phyloP scores from a whole-genome alignment of 2,329 filamentous ascomycete species.

The Plenodomus tracheiphilus region DNA sequence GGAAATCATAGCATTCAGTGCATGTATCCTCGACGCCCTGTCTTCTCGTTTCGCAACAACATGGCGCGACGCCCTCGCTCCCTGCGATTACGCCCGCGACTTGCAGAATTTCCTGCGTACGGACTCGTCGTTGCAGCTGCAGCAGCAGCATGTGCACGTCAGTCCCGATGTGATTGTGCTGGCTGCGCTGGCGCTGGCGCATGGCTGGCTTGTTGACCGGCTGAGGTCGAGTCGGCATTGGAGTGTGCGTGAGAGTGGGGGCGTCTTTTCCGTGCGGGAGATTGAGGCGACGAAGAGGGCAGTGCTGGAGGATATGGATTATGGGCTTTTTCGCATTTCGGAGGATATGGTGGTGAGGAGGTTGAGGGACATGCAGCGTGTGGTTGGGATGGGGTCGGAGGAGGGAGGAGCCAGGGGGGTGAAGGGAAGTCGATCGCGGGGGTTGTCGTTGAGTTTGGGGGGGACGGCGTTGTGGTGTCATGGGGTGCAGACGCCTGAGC shows the following conservation, averaged over 20 bases:
- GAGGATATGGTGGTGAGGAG: slow-evolving; percentile 36
- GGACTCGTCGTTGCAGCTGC: slow-evolving; percentile 11
- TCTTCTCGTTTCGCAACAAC: slow-evolving; percentile 35
- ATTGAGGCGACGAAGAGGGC: slow-evolving; percentile 39
- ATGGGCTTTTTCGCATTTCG: slow-evolving; percentile 41
- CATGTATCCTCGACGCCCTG: slow-evolving; percentile 44
- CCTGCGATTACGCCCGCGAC: slow-evolving; percentile 17
- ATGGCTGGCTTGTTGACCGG: slow-evolving; percentile 40
- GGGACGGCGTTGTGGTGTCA: slow-evolving; percentile 37
- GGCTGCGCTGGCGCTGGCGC: slow-evolving; percentile 40
- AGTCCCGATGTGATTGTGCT: slow-evolving; percentile 42
- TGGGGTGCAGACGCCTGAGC: slow-evolving; percentile 44
- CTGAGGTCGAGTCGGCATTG: slow-evolving; percentile 37
- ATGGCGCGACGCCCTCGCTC: slow-evolving; percentile 33
- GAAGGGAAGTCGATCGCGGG: slow-evolving; percentile 24
- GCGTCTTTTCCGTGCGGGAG: slow-evolving; percentile 31
- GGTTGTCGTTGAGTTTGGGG: slow-evolving; percentile 29
- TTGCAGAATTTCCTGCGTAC: slow-evolving; percentile 17
- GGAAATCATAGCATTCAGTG: slow-evolving; percentile 43
- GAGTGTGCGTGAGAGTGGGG: slow-evolving; percentile 30
- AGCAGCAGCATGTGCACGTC: slow-evolving; percentile 12
- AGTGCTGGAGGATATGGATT: slow-evolving; percentile 44
- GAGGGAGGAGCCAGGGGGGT: neutral
- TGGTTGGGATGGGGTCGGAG: slow-evolving; percentile 9
- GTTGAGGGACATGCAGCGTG: slow-evolving; percentile 36